A percentile compares a stretch with the other conserved stretches of the same genome.
These are phyloP conservation scores for Colletotrichum somersetense DNA, from an alignment of 2,329 filamentous ascomycete species.

Conservation along the genomic window DNA sequence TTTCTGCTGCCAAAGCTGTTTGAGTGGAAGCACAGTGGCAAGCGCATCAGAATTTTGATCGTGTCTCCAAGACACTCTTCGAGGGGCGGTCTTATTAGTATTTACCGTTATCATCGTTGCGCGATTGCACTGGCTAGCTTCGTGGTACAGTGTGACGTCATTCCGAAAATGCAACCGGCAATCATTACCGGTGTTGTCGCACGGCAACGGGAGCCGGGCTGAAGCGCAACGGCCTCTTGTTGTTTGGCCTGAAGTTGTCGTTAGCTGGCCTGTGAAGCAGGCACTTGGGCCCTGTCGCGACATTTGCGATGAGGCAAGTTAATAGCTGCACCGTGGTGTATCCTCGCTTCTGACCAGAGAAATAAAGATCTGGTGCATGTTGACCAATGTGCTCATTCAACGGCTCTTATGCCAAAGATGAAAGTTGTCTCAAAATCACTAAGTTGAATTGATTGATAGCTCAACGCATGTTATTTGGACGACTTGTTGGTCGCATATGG, in stretches of 20 bases:
- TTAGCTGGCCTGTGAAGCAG: too few relatives aligned
- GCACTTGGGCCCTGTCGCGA: not conserved
- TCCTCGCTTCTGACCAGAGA: too few relatives aligned
- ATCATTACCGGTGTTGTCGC: not conserved
- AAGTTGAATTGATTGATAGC: too few relatives aligned
- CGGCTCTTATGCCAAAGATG: too few relatives aligned
- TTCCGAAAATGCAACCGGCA: too few relatives aligned
- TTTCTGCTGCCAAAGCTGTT: not conserved
- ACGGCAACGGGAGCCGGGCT: not conserved
- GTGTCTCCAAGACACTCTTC: not conserved
- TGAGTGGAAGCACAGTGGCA: not conserved
- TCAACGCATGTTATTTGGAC: too few relatives aligned
- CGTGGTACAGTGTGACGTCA: not conserved
- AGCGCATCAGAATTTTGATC: not conserved
- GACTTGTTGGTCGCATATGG: too few relatives aligned
- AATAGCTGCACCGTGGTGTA: too few relatives aligned
- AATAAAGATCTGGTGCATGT: not conserved
- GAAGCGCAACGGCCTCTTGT: not conserved
- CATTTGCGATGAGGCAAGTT: not conserved
- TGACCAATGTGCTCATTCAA: too few relatives aligned
- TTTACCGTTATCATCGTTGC: not conserved
- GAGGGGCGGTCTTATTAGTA: not conserved
- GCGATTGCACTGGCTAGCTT: not conserved
- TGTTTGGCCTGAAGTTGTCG: constrained; percentile 5
- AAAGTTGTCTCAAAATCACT: too few relatives aligned